Conservation (phyloP, 2,329 filamentous ascomycete species). For the Rhexocercosporidium sp. region DNA sequence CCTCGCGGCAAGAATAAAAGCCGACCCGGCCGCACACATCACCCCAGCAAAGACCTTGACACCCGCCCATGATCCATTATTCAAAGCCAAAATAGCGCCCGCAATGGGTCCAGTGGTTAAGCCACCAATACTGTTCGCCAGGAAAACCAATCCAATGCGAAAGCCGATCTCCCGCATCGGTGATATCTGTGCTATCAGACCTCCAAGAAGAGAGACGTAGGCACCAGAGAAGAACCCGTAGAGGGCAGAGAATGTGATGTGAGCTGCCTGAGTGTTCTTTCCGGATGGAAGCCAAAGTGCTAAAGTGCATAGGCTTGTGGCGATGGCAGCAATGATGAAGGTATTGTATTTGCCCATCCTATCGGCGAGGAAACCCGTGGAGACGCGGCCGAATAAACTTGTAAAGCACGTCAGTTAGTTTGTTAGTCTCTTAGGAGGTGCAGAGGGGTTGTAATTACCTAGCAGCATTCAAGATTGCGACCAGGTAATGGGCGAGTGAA, state of each 20-base stretch:
- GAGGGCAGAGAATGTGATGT: constrained; percentile 67
- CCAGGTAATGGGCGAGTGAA: constrained; percentile 56
- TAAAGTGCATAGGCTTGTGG: constrained; percentile 51
- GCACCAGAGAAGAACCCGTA: constrained; percentile 68
- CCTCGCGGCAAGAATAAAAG: constrained; percentile 16
- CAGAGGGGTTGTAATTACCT: too few relatives aligned
- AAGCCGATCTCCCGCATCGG: constrained; percentile 70
- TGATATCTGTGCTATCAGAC: constrained; percentile 71
- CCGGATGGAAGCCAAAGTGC: constrained; percentile 64
- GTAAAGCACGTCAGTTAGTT: background rate
- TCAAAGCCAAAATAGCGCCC: constrained; percentile 59
- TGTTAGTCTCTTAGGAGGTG: too few relatives aligned
- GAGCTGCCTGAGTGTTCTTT: constrained; percentile 47
- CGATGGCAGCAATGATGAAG: constrained; percentile 15
- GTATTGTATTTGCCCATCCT: constrained; percentile 58
- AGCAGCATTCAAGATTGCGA: constrained; percentile 43
- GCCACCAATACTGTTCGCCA: constrained; percentile 61
- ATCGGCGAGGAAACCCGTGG: constrained; percentile 57
- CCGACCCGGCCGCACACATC: constrained; percentile 12
- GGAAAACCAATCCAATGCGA: constrained; percentile 67
- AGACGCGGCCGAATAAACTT: constrained; percentile 40
- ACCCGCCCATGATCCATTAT: constrained; percentile 54
- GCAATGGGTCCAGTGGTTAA: constrained; percentile 70
- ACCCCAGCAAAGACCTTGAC: constrained; percentile 68
- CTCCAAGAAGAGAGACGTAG: constrained; percentile 48